Conservation (phyloP, 116 monocot species). For the Posidonia oceanica region DNA sequence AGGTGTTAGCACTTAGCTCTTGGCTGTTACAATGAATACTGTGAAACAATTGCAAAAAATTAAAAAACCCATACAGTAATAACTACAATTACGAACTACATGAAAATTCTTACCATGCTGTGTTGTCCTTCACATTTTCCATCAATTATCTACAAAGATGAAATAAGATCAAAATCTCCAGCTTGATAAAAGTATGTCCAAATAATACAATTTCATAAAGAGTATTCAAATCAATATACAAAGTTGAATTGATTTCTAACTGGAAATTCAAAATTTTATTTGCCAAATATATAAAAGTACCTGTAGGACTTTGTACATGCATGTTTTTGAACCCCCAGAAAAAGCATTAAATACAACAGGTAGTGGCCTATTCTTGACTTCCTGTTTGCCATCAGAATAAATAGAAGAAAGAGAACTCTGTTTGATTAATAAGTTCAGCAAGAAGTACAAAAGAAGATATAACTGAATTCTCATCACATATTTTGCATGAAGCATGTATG, state of each 20-base stretch:
- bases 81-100: not conserved
- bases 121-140: conserved; percentile 58
- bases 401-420: not conserved
- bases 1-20: not conserved
- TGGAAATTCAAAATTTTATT: not conserved
- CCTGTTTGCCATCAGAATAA: conserved; percentile 29
- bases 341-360: conserved; percentile 74
- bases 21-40: not conserved
- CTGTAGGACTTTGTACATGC: conserved; percentile 89
- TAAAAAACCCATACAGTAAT: not conserved
- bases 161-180: conserved; percentile 3
- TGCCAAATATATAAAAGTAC: conserved; percentile 16
- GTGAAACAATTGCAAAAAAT: not conserved
- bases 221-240: not conserved
- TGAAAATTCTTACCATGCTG: conserved; percentile 26
- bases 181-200: not conserved
- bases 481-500: not conserved
- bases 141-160: conserved; percentile 53
- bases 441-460: not conserved
- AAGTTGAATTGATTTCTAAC: not conserved
- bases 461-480: not conserved
- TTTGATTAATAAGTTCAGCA: not conserved
- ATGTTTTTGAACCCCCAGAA: conserved; percentile 85
- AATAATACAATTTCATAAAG: not conserved
- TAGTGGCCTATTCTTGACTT: conserved; percentile 43